These are phyloP conservation scores for Penicillium aurantiogriseum DNA, from an alignment of 2,329 filamentous ascomycete species.

Conservation along the genomic window DNA sequence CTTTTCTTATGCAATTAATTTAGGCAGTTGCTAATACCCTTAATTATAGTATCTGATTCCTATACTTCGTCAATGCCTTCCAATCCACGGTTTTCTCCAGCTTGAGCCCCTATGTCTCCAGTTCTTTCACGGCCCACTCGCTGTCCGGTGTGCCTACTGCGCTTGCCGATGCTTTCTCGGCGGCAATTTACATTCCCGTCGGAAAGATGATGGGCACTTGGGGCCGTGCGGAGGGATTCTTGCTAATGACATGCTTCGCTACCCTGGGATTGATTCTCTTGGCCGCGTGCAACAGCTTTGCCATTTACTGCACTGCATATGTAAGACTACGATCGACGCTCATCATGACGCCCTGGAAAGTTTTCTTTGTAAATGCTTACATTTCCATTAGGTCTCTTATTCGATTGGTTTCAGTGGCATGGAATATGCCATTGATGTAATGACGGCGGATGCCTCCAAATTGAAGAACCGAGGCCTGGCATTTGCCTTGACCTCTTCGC, in stretches of 20 bases:
- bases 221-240: conserved; percentile 57
- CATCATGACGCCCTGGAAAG: accelerated
- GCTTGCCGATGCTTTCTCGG: conserved; percentile 53
- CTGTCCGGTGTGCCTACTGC: conserved; percentile 52
- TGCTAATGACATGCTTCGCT: conserved; percentile 46
- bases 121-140: conserved; percentile 50
- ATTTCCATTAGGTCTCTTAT: conserved; percentile 49
- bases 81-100: conserved; percentile 33
- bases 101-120: conserved; percentile 49
- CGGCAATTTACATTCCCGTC: conserved; percentile 55
- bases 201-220: conserved; percentile 60
- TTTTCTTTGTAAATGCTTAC: not conserved
- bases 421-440: conserved; percentile 56
- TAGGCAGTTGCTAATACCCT: not conserved
- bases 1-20: not conserved
- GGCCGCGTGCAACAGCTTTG: conserved; percentile 56
- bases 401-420: conserved; percentile 57
- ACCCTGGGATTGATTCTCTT: conserved; percentile 56
- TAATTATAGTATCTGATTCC: conserved; percentile 31
- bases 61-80: conserved; percentile 38
- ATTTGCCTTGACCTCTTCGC: conserved; percentile 59
- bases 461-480: conserved; percentile 61
- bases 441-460: conserved; percentile 61
- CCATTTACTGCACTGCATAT: conserved; percentile 60
- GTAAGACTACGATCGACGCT: not conserved